These are phyloP conservation scores for Pseudisothecium myosuroides DNA, from an alignment of 225 moss, liverwort and hornwort species.

Conservation along the genomic window DNA sequence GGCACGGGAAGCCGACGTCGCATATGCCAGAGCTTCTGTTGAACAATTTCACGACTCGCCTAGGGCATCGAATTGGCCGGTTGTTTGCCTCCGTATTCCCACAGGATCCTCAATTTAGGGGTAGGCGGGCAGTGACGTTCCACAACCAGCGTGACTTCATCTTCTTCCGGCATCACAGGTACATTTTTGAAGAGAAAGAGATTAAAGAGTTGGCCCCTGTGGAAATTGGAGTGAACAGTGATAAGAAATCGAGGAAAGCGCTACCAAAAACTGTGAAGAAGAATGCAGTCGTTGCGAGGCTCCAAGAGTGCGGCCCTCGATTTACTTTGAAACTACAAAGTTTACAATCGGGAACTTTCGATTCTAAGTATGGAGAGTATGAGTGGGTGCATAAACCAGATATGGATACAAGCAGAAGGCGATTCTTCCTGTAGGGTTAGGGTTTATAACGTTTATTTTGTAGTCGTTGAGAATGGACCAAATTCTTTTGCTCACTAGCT, in stretches of 20 bases:
- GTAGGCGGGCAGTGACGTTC: slow-evolving; percentile 83
- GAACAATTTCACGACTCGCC: slow-evolving; percentile 86
- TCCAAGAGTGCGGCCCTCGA: slow-evolving; percentile 95
- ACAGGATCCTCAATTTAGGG: slow-evolving; percentile 85
- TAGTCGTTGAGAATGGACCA: neutral
- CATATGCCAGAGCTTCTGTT: slow-evolving; percentile 91
- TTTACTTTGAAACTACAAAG: slow-evolving; percentile 88
- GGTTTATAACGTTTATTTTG: neutral
- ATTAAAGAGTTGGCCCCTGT: slow-evolving; percentile 55
- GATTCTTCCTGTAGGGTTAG: slow-evolving; percentile 61
- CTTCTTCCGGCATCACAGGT: slow-evolving; percentile 95
- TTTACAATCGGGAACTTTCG: slow-evolving; percentile 88
- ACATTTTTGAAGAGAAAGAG: slow-evolving; percentile 82
- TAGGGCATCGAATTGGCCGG: slow-evolving; percentile 90
- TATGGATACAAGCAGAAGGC: slow-evolving; percentile 93
- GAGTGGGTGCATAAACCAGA: slow-evolving; percentile 97
- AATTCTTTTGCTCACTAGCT: neutral
- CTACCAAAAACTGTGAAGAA: slow-evolving; percentile 44
- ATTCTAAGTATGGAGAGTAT: slow-evolving; percentile 88
- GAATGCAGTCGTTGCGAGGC: slow-evolving; percentile 67
- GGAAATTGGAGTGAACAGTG: slow-evolving; percentile 25
- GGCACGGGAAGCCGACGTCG: slow-evolving; percentile 76
- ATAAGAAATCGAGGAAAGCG: slow-evolving; percentile 26
- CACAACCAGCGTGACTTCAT: slow-evolving; percentile 98
- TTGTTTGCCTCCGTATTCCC: slow-evolving; percentile 82